Evolutionary conservation across 1,284 basidiomycete species (phyloP).

Genomic region (Malassezia restricta): DNA sequence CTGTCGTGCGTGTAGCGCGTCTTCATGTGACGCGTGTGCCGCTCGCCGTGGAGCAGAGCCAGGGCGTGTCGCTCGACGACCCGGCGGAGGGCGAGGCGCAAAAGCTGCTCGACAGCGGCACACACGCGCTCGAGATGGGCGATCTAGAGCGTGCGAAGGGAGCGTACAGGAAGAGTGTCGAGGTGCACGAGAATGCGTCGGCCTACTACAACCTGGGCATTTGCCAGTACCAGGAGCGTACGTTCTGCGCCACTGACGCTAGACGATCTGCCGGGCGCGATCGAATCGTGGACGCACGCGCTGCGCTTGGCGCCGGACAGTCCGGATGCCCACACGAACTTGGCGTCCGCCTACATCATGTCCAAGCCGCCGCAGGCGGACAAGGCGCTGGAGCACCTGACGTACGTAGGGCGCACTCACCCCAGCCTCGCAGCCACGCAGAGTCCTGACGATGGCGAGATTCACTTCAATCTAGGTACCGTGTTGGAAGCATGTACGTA

Average conservation of each 20-base stretch:
- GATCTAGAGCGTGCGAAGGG: slow-evolving; percentile 56
- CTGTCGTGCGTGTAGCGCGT: neutral
- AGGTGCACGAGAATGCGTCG: slow-evolving; percentile 67
- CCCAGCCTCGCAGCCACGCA: slow-evolving; percentile 67
- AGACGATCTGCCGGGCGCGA: slow-evolving; percentile 24
- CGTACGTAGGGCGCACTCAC: slow-evolving; percentile 50
- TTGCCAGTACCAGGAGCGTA: slow-evolving; percentile 74
- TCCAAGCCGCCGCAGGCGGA: slow-evolving; percentile 72
- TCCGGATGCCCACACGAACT: slow-evolving; percentile 81
- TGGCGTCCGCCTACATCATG: slow-evolving; percentile 87
- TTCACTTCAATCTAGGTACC: slow-evolving; percentile 82
- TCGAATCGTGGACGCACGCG: slow-evolving; percentile 30
- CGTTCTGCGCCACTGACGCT: slow-evolving; percentile 29
- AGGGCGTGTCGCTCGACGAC: slow-evolving; percentile 49
- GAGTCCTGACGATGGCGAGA: slow-evolving; percentile 82
- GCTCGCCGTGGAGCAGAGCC: slow-evolving; percentile 5
- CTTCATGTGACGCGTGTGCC: neutral
- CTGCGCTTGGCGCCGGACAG: slow-evolving; percentile 63
- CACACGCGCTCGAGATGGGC: slow-evolving; percentile 73
- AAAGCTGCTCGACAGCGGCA: slow-evolving; percentile 71
- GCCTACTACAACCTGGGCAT: slow-evolving; percentile 79
- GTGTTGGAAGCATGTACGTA: slow-evolving; percentile 67
- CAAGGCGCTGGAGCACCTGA: slow-evolving; percentile 74
- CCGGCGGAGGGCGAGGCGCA: slow-evolving; percentile 71
- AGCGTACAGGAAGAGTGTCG: slow-evolving; percentile 66